These are phyloP conservation scores for Ophiostoma sp. DNA, from an alignment of 2,329 filamentous ascomycete species.

Conservation along the genomic window DNA sequence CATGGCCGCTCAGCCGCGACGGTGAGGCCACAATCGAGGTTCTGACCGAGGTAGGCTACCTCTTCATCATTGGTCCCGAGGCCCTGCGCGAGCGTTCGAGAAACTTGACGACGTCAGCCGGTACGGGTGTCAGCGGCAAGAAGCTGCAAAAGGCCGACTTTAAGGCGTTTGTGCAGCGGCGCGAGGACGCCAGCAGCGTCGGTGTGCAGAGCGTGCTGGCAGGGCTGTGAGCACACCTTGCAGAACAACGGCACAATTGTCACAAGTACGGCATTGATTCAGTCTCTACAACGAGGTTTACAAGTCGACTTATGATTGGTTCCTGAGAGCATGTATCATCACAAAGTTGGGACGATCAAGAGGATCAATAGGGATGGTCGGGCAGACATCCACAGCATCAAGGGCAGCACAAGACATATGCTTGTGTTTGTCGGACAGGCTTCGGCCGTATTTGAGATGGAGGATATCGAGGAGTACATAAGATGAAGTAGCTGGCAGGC, in stretches of 20 bases:
- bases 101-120: constrained; percentile 49
- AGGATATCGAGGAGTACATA: not conserved
- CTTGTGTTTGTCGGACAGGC: not conserved
- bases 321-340: not conserved
- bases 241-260: no score
- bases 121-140: constrained; percentile 46
- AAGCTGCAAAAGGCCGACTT: constrained; percentile 69
- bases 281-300: no score
- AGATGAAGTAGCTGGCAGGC: not conserved
- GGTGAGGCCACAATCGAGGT: constrained; percentile 74
- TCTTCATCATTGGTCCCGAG: constrained; percentile 90
- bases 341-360: not conserved
- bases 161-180: constrained; percentile 77
- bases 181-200: constrained; percentile 78
- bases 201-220: constrained; percentile 33
- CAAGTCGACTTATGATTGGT: not conserved
- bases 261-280: not conserved
- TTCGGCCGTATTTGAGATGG: not conserved
- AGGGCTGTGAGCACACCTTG: constrained; percentile 26
- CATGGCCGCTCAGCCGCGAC: constrained; percentile 74
- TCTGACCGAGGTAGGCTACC: constrained; percentile 85
- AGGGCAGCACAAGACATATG: not conserved
- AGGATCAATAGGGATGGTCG: not conserved
- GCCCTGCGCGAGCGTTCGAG: constrained; percentile 70
- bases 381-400: not conserved